Conservation (phyloP, 1,284 basidiomycete genomes). For the Inonotus hispidus region DNA sequence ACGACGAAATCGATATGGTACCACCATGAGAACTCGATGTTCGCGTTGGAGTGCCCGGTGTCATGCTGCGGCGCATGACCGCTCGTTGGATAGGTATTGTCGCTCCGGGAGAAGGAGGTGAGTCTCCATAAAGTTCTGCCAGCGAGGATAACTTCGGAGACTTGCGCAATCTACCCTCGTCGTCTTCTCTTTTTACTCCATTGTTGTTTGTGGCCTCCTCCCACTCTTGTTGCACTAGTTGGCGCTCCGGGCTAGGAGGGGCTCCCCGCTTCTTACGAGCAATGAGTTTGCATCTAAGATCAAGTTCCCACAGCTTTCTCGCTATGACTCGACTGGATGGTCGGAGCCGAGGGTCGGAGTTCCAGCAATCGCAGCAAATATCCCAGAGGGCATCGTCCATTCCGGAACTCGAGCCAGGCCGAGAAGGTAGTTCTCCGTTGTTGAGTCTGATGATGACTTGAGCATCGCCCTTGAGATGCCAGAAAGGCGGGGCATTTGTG, state of each 20-base stretch:
- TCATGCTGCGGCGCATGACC: background rate
- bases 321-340: conserved; percentile 10
- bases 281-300: conserved; percentile 7
- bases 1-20: background rate
- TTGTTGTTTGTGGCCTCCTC: background rate
- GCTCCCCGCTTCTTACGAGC: background rate
- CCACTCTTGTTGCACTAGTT: background rate
- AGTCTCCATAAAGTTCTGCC: conserved; percentile 7
- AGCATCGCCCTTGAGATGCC: conserved; percentile 1
- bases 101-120: conserved; percentile 3
- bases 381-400: conserved; percentile 15
- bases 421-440: conserved; percentile 9
- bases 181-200: background rate
- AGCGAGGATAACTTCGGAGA: conserved; percentile 10
- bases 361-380: conserved; percentile 14
- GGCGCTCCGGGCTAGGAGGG: background rate
- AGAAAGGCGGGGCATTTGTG: conserved; percentile 11
- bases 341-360: conserved; percentile 5
- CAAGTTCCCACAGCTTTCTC: conserved; percentile 16
- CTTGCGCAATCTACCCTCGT: conserved; percentile 12
- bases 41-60: background rate
- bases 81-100: background rate
- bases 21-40: background rate
- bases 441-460: conserved; percentile 14
- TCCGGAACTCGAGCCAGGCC: background rate